Conservation (phyloP, 441 rosid species). For the Omphalea diandra region DNA sequence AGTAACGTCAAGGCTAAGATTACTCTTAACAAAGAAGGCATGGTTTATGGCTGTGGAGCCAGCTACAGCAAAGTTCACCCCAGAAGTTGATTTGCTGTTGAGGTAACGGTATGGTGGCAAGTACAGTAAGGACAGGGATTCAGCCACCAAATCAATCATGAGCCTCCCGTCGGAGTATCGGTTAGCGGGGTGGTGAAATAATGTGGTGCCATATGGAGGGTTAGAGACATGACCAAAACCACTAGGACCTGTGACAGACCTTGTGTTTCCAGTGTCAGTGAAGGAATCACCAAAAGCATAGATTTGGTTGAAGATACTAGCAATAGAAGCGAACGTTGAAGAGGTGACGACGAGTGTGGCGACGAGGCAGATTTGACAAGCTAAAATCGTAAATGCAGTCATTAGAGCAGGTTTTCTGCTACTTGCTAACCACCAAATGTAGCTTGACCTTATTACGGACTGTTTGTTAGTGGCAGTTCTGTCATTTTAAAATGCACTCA, state of each 20-base stretch:
- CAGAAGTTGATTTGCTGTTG: conserved; percentile 30
- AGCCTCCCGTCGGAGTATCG: conserved; percentile 93
- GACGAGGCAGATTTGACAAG: conserved; percentile 12
- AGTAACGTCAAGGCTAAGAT: conserved; percentile 61
- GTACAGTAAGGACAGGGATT: conserved; percentile 60
- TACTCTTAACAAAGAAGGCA: conserved; percentile 70
- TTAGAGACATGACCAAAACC: conserved; percentile 79
- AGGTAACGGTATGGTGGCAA: conserved; percentile 61
- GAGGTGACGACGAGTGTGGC: conserved; percentile 22
- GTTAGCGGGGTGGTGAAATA: conserved; percentile 74
- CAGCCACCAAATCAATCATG: conserved; percentile 77
- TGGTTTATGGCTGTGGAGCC: conserved; percentile 81
- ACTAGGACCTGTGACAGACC: conserved; percentile 52
- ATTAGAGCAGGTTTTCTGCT: conserved; percentile 3
- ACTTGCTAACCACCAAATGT: too few species aligned
- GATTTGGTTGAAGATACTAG: conserved; percentile 53
- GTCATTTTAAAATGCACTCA: too few species aligned
- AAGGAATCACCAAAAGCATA: conserved; percentile 92
- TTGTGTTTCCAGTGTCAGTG: conserved; percentile 96
- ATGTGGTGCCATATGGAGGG: conserved; percentile 75
- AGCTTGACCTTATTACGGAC: too few species aligned
- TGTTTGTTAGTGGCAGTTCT: too few species aligned
- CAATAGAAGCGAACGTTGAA: conserved; percentile 16
- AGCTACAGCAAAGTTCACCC: conserved; percentile 89
- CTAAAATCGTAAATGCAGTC: conserved; percentile 22